These are phyloP conservation scores for Suhomyces choctaworum DNA, from an alignment of 1,139 yeast species.

Conservation along the genomic window DNA sequence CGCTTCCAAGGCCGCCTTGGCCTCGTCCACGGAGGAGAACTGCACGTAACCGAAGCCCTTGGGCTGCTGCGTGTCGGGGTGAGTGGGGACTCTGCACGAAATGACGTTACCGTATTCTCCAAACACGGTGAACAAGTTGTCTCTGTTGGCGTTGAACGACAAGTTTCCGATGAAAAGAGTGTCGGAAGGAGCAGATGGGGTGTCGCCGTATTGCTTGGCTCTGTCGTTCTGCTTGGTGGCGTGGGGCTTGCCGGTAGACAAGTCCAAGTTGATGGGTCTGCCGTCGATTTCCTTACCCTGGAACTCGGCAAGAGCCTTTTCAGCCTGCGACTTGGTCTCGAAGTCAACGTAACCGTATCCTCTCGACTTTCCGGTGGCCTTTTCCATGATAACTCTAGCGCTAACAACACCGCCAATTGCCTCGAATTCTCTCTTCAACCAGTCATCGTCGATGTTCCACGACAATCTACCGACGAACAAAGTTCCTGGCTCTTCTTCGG, in stretches of 20 bases:
- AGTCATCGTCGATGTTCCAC: constrained; percentile 94
- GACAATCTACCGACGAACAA: constrained; percentile 95
- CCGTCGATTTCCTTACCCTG: constrained; percentile 97
- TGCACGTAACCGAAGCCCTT: constrained; percentile 99
- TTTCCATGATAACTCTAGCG: constrained; percentile 94
- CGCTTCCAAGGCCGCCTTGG: constrained; percentile 83
- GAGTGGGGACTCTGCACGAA: constrained; percentile 93
- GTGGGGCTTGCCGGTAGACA: constrained; percentile 83
- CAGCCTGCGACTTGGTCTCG: constrained; percentile 72
- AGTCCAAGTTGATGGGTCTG: constrained; percentile 90
- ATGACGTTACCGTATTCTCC: constrained; percentile 77
- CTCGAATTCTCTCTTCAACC: constrained; percentile 87
- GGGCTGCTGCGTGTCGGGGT: constrained; percentile 98
- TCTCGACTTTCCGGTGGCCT: constrained; percentile 89
- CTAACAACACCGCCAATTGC: constrained; percentile 74
- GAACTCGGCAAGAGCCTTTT: constrained; percentile 80
- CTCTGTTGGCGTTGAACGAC: constrained; percentile 86
- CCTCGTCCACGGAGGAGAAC: constrained; percentile 82
- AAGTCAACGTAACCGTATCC: constrained; percentile 99
- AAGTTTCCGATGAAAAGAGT: constrained; percentile 95
- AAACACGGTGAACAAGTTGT: constrained; percentile 68
- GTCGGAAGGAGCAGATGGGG: constrained; percentile 88
- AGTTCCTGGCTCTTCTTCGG: constrained; percentile 68
- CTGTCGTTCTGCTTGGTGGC: constrained; percentile 60
- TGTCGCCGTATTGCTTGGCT: constrained; percentile 87